phyloP scores from a whole-genome alignment of 2,329 filamentous ascomycete species.

The Monosporascus sp. region DNA sequence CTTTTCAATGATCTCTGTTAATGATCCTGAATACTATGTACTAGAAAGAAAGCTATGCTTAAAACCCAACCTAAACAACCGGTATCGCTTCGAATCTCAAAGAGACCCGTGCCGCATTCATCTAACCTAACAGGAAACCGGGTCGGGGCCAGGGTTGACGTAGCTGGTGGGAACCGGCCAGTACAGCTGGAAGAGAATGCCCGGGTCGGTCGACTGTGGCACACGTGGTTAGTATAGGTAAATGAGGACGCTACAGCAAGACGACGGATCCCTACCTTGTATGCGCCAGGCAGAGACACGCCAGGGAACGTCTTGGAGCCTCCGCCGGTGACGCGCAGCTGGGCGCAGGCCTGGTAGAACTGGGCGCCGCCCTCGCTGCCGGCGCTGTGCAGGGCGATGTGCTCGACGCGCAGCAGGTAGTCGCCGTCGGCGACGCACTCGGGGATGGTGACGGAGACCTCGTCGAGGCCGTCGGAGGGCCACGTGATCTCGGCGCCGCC shows the following conservation, averaged over 20 bases:
- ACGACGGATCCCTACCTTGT: constrained; percentile 13
- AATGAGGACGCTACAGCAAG: neutral
- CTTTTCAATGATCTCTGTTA: no score
- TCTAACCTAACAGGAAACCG: constrained; percentile 5
- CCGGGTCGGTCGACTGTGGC: constrained; percentile 18
- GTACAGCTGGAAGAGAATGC: constrained; percentile 22
- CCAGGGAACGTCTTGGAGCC: constrained; percentile 23
- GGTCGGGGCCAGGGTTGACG: constrained; percentile 19
- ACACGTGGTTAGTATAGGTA: neutral
- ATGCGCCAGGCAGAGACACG: constrained; percentile 22
- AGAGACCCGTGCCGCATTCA: no score
- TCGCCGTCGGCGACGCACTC: constrained; percentile 26
- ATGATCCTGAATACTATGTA: no score
- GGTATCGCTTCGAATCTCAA: no score
- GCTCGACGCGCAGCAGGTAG: constrained; percentile 31
- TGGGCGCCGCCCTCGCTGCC: constrained; percentile 21
- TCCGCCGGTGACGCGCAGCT: constrained; percentile 24
- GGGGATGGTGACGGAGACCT: constrained; percentile 24
- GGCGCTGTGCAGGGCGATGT: constrained; percentile 28
- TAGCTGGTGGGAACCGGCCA: constrained; percentile 22
- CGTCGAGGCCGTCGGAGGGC: constrained; percentile 10
- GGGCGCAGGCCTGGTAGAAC: constrained; percentile 27
- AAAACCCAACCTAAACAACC: no score
- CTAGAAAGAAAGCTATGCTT: no score
- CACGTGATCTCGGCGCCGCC: constrained; percentile 12